phyloP scores from a whole-genome alignment of 306 rosid genomes.

The Pyrus pyrifolia region DNA sequence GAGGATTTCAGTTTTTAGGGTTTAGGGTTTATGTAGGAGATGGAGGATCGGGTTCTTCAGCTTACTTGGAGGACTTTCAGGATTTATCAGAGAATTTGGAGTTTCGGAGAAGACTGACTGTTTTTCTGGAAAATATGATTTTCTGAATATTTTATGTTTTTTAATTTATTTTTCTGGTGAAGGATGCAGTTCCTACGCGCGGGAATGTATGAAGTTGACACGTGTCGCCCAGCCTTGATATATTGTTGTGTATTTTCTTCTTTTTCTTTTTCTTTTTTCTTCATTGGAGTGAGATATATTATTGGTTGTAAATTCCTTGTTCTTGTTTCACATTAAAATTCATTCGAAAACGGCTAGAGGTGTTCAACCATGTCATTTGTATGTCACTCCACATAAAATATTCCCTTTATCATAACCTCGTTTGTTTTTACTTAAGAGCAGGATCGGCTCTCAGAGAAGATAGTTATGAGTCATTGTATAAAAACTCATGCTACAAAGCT shows the following conservation, averaged over 20 bases:
- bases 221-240: not conserved
- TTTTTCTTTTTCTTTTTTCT: not conserved
- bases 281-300: too few relatives aligned
- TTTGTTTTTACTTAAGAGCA: too few relatives aligned
- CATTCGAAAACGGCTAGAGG: too few relatives aligned
- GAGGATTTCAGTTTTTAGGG: not conserved
- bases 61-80: not conserved
- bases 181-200: not conserved
- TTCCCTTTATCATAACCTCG: too few relatives aligned
- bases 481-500: too few relatives aligned
- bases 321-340: too few relatives aligned
- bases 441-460: fast-evolving
- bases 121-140: not conserved
- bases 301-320: too few relatives aligned
- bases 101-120: too few relatives aligned
- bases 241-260: not conserved
- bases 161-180: not conserved
- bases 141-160: not conserved
- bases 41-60: not conserved
- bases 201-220: not conserved
- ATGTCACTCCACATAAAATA: too few relatives aligned
- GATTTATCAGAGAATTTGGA: not conserved
- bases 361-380: too few relatives aligned
- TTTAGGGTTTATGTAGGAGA: not conserved
- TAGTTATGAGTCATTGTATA: too few relatives aligned